phyloP scores from a whole-genome alignment of 2,329 filamentous ascomycete species.

The Arthrinium puccinioides region DNA sequence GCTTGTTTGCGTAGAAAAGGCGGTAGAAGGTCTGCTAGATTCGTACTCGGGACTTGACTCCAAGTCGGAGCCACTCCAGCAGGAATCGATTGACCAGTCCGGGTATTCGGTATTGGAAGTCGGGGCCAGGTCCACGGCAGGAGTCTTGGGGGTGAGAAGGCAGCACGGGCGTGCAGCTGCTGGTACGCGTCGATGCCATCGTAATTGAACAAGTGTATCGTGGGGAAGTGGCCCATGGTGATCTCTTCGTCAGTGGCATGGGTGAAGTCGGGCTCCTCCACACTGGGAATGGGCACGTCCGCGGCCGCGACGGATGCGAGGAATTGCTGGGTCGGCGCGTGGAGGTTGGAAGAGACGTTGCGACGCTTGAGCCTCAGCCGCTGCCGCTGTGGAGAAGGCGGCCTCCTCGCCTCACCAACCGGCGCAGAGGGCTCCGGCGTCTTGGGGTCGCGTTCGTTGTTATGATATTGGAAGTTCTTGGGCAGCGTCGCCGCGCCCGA shows the following conservation, averaged over 20 bases:
- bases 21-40: conserved; percentile 52
- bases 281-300: conserved; percentile 57
- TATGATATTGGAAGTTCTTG: conserved; percentile 30
- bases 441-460: conserved; percentile 30
- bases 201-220: conserved; percentile 24
- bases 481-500: conserved; percentile 36
- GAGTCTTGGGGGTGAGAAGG: conserved; percentile 54
- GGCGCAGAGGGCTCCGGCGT: conserved; percentile 44
- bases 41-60: conserved; percentile 54
- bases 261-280: conserved; percentile 45
- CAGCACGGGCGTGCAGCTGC: conserved; percentile 29
- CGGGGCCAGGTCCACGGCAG: conserved; percentile 38
- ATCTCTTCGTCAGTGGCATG: conserved; percentile 33
- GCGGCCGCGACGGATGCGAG: conserved; percentile 60
- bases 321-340: conserved; percentile 57
- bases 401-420: conserved; percentile 29
- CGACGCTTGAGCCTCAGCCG: conserved; percentile 50
- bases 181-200: conserved; percentile 22
- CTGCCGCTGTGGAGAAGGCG: conserved; percentile 41
- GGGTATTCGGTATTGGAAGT: conserved; percentile 43
- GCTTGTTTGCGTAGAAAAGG: conserved; percentile 52
- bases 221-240: conserved; percentile 29
- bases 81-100: conserved; percentile 52
- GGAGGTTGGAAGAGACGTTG: conserved; percentile 38
- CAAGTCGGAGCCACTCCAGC: conserved; percentile 41